Conservation (phyloP, 306 rosid species). For the Trichosanthes cucumerina region DNA sequence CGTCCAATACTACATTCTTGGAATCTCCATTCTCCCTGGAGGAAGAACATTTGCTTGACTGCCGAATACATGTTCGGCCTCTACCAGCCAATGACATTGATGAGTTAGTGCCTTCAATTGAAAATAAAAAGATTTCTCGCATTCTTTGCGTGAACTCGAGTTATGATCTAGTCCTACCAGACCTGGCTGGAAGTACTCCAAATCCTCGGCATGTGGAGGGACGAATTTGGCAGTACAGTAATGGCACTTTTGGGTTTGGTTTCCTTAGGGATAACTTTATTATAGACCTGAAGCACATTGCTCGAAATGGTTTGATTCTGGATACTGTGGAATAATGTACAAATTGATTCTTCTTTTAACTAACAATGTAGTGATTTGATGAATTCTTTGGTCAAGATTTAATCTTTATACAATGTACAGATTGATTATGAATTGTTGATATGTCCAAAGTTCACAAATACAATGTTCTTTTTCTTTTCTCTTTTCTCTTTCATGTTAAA, state of each 20-base stretch:
- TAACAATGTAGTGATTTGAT: neutral
- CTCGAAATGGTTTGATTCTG: constrained; percentile 43
- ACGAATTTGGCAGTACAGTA: constrained; percentile 74
- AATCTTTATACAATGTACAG: neutral
- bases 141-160: constrained; percentile 64
- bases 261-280: constrained; percentile 64
- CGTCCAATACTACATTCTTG: constrained; percentile 35
- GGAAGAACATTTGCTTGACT: constrained; percentile 52
- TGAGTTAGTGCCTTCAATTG: constrained; percentile 25
- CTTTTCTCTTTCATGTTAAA: neutral
- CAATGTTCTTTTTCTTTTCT: neutral
- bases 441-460: neutral
- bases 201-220: constrained; percentile 61
- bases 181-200: constrained; percentile 30
- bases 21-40: constrained; percentile 61
- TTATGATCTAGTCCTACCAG: constrained; percentile 55
- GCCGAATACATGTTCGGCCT: constrained; percentile 64
- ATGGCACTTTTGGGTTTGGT: constrained; percentile 88
- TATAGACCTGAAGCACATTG: constrained; percentile 59
- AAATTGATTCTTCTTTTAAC: constrained; percentile 13
- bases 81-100: constrained; percentile 25
- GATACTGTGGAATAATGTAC: constrained; percentile 36
- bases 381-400: neutral
- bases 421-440: neutral
- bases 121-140: constrained; percentile 35